Evolutionary conservation across 176 grass and related monocot species (phyloP).

Genomic region (Ensete ventricosum): DNA sequence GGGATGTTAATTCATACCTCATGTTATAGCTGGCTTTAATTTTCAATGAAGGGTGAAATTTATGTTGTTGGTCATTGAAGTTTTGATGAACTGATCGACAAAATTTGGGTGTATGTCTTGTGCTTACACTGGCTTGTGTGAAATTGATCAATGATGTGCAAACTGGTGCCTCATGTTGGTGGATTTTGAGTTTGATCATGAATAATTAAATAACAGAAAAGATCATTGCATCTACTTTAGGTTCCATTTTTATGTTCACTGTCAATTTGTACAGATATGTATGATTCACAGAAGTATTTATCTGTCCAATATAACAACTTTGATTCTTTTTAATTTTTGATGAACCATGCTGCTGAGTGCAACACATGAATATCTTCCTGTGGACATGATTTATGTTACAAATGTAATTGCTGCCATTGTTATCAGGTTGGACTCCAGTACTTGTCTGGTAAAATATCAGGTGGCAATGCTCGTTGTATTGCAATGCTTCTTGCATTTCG

Average conservation of each 20-base stretch:
- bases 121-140: background rate
- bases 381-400: too few relatives aligned
- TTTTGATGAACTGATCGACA: background rate
- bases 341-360: too few relatives aligned
- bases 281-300: too few relatives aligned
- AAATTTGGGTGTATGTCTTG: background rate
- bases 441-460: conserved; percentile 52
- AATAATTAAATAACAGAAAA: background rate
- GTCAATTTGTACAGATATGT: background rate
- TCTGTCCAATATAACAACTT: too few relatives aligned
- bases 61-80: background rate
- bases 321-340: too few relatives aligned
- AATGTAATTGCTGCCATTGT: background rate
- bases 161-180: background rate
- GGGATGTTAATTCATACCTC: too few relatives aligned
- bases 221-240: background rate
- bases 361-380: too few relatives aligned
- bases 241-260: background rate
- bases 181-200: background rate
- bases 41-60: background rate
- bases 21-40: background rate
- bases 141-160: background rate
- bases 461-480: conserved; percentile 64
- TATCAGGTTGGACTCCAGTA: conserved; percentile 77
- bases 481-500: conserved; percentile 80